Evolutionary conservation across 371 early-diverging fungal species (phyloP).

Genomic region (Mortierella sp.): DNA sequence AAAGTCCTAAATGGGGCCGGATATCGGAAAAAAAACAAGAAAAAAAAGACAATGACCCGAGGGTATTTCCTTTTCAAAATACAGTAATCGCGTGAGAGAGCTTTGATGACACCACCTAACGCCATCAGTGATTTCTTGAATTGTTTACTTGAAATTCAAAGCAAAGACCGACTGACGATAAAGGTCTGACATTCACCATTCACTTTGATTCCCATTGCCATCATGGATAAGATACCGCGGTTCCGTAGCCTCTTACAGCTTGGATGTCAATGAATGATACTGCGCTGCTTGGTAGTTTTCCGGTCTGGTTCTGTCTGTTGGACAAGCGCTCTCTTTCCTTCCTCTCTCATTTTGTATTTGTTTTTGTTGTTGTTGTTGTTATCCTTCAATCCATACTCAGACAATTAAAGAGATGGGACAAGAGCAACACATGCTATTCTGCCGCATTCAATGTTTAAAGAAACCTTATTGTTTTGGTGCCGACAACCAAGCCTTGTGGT

Average conservation of each 20-base stretch:
- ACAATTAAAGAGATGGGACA: background rate
- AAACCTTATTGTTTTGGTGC: background rate
- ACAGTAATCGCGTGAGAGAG: background rate
- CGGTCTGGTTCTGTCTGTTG: too few species aligned
- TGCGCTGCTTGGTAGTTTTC: too few species aligned
- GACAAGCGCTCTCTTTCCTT: background rate
- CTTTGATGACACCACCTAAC: constrained; percentile 14
- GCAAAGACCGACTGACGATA: background rate
- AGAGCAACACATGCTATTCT: background rate
- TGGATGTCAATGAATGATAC: too few species aligned
- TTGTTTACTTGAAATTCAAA: too few species aligned
- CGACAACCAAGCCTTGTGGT: background rate
- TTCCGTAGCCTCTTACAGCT: too few species aligned
- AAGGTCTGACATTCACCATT: background rate
- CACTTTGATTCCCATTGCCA: too few species aligned
- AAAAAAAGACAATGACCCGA: too few species aligned
- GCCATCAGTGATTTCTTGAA: constrained; percentile 5
- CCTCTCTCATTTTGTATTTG: background rate
- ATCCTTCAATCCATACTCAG: background rate
- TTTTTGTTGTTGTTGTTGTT: background rate
- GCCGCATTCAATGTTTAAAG: background rate
- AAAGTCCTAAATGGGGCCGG: too few species aligned
- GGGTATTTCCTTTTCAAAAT: too few species aligned
- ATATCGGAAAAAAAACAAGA: too few species aligned
- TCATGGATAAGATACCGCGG: too few species aligned